A percentile compares a stretch with the other conserved stretches of the same genome.
These are phyloP conservation scores for Rhodomyrtus tomentosa DNA, from an alignment of 345 rosid species.

Conservation along the genomic window DNA sequence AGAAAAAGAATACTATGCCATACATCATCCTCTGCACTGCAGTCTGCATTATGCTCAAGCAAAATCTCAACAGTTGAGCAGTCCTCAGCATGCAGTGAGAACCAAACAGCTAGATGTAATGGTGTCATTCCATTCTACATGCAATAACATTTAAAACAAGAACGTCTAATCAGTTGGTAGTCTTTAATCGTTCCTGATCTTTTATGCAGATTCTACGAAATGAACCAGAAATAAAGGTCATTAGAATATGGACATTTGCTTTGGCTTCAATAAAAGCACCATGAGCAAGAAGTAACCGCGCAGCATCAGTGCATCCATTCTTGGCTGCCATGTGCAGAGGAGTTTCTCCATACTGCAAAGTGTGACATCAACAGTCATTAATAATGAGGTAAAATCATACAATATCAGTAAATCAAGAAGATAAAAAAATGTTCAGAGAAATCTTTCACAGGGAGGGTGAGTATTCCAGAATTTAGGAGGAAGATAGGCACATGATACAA, in stretches of 20 bases:
- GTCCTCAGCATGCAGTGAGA: constrained; percentile 73
- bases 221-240: not conserved
- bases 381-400: not conserved
- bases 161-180: not conserved
- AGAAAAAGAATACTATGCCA: not conserved
- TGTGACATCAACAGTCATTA: not conserved
- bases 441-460: not conserved
- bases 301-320: constrained; percentile 88
- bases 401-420: not conserved
- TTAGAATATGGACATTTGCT: constrained; percentile 56
- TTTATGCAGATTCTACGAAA: not conserved
- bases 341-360: constrained; percentile 89
- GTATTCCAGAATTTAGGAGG: not conserved
- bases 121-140: constrained; percentile 98
- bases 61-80: constrained; percentile 69
- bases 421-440: not conserved
- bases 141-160: constrained; percentile 1
- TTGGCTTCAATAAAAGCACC: constrained; percentile 88
- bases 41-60: constrained; percentile 81
- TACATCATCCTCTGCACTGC: constrained; percentile 87
- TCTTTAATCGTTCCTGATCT: not conserved
- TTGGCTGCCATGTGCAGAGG: constrained; percentile 99
- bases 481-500: not conserved
- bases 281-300: constrained; percentile 58
- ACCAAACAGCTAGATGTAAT: constrained; percentile 94